Conservation (phyloP, 805 yeast species). For the Kodamaea sagamina region DNA sequence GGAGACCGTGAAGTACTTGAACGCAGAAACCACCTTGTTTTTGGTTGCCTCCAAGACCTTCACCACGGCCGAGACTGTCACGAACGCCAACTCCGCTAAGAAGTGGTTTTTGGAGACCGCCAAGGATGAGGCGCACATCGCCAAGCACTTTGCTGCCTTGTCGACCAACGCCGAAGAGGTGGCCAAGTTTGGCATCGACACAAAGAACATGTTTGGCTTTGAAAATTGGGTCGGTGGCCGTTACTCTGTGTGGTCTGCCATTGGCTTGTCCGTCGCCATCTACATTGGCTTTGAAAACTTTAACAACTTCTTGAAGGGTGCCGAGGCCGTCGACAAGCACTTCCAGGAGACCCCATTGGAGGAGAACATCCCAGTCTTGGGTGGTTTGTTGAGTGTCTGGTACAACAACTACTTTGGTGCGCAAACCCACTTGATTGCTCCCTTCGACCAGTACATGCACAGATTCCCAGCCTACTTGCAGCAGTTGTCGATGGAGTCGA, state of each 20-base stretch:
- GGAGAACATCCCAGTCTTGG: slow-evolving; percentile 88
- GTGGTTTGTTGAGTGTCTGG: slow-evolving; percentile 95
- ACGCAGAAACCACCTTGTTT: slow-evolving; percentile 91
- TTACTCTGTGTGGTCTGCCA: slow-evolving; percentile 99
- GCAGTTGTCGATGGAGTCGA: slow-evolving; percentile 98
- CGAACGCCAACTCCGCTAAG: slow-evolving; percentile 96
- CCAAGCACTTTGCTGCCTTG: slow-evolving; percentile 96
- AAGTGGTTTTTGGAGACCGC: slow-evolving; percentile 84
- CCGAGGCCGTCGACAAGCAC: slow-evolving; percentile 95
- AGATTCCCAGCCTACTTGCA: slow-evolving; percentile 99
- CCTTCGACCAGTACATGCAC: slow-evolving; percentile 98
- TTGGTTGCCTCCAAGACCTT: slow-evolving; percentile 95
- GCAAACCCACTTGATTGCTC: slow-evolving; percentile 97
- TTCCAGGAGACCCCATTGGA: slow-evolving; percentile 82
- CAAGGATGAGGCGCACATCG: slow-evolving; percentile 69
- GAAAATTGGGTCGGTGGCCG: slow-evolving; percentile 99
- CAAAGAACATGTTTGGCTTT: slow-evolving; percentile 97
- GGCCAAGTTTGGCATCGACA: slow-evolving; percentile 92
- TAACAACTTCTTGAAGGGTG: slow-evolving; percentile 91
- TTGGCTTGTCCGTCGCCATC: slow-evolving; percentile 92
- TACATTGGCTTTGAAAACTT: slow-evolving; percentile 96
- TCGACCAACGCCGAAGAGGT: slow-evolving; percentile 93
- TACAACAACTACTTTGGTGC: slow-evolving; percentile 98
- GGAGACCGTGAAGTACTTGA: slow-evolving; percentile 74
- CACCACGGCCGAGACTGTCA: slow-evolving; percentile 97